phyloP scores from a whole-genome alignment of 2,329 filamentous ascomycete genomes.

The Truncatella angustata region DNA sequence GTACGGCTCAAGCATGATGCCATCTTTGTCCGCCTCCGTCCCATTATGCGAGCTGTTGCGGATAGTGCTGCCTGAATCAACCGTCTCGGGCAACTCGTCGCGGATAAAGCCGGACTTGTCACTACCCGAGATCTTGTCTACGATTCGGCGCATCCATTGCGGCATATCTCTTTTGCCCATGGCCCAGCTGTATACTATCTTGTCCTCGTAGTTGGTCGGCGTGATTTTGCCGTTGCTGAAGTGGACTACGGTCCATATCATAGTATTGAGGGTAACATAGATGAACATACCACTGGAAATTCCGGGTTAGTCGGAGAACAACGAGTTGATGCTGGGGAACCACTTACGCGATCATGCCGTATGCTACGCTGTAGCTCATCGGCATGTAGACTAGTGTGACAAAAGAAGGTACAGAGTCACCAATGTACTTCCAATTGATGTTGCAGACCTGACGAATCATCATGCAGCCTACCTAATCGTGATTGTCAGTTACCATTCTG shows the following conservation, averaged over 20 bases:
- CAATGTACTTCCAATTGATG: constrained; percentile 76
- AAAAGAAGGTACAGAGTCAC: constrained; percentile 74
- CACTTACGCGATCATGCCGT: constrained; percentile 69
- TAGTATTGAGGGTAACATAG: constrained; percentile 53
- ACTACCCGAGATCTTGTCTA: constrained; percentile 17
- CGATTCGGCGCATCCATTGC: constrained; percentile 51
- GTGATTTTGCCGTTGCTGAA: constrained; percentile 43
- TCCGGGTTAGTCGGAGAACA: neutral
- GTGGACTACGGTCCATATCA: constrained; percentile 48
- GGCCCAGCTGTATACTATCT: constrained; percentile 55
- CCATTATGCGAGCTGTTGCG: constrained; percentile 8
- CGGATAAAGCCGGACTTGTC: constrained; percentile 13
- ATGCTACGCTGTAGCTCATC: constrained; percentile 76
- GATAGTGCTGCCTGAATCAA: constrained; percentile 19
- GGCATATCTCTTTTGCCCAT: constrained; percentile 54
- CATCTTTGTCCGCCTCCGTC: constrained; percentile 8
- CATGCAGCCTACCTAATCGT: constrained; percentile 63
- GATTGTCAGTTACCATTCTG: neutral
- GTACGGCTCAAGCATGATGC: neutral
- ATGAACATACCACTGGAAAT: constrained; percentile 45
- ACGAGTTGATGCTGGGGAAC: neutral
- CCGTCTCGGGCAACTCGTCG: constrained; percentile 29
- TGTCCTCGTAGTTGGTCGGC: constrained; percentile 51
- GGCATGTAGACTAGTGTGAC: constrained; percentile 74
- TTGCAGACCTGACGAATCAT: constrained; percentile 75